A percentile compares a stretch with the other conserved stretches of the same genome.
phyloP scores from a whole-genome alignment of 2,329 filamentous ascomycete species.

The Fusarium concolor region DNA sequence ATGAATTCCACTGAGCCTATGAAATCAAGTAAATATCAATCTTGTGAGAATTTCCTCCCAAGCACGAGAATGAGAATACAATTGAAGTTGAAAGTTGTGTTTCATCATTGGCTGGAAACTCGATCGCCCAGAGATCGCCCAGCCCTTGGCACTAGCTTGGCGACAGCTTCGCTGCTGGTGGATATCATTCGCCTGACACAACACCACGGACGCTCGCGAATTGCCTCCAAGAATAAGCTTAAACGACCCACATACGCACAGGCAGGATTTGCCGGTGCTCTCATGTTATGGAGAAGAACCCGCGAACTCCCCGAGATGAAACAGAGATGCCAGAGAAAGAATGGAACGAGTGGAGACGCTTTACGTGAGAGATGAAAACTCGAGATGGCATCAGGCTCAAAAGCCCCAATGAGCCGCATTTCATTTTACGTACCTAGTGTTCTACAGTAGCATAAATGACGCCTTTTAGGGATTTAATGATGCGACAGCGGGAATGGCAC shows the following conservation, averaged over 20 bases:
- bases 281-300: conserved; percentile 1
- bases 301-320: conserved; percentile 32
- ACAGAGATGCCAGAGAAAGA: neutral
- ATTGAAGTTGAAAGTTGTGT: conserved; percentile 13
- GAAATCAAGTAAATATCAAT: neutral
- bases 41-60: neutral
- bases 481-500: conserved; percentile 30
- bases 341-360: neutral
- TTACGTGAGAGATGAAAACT: neutral
- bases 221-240: conserved; percentile 38
- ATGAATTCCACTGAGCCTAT: neutral
- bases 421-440: neutral
- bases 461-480: conserved; percentile 35
- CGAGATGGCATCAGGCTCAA: neutral
- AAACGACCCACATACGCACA: conserved; percentile 20
- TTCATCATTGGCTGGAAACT: conserved; percentile 15
- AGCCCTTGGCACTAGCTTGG: conserved; percentile 39
- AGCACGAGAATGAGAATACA: neutral
- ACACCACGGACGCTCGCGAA: neutral
- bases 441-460: conserved; percentile 34
- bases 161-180: conserved; percentile 24
- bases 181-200: conserved; percentile 8
- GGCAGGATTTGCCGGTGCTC: neutral
- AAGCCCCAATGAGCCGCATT: conserved; percentile 30
- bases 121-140: conserved; percentile 38